These are phyloP conservation scores for Fusarium heterosporum DNA, from an alignment of 2,329 filamentous ascomycete genomes.

Conservation along the genomic window DNA sequence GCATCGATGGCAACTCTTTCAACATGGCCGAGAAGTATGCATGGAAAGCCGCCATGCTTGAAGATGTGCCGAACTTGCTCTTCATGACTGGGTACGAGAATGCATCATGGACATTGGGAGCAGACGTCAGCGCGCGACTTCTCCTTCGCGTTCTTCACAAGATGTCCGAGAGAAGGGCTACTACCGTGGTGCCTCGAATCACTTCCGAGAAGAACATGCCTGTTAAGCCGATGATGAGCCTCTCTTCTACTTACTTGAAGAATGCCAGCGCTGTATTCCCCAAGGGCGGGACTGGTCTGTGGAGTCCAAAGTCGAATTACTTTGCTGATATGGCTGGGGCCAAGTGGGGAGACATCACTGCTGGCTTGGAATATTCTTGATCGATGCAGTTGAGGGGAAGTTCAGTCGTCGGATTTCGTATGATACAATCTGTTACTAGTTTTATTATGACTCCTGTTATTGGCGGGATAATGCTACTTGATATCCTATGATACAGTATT, in stretches of 20 bases:
- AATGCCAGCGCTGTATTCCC: conserved; percentile 57
- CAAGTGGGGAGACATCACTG: conserved; percentile 48
- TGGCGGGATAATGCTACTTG: no score
- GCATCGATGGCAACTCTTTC: conserved; percentile 62
- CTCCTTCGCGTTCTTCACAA: conserved; percentile 62
- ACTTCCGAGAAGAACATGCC: conserved; percentile 52
- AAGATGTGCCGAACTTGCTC: conserved; percentile 70
- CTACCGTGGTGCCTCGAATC: conserved; percentile 58
- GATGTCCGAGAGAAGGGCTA: conserved; percentile 59
- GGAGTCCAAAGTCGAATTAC: conserved; percentile 50
- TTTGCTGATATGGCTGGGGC: conserved; percentile 47
- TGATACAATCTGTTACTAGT: no score
- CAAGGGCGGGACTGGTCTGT: conserved; percentile 56
- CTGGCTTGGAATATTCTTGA: conserved; percentile 38
- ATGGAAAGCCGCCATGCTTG: conserved; percentile 72
- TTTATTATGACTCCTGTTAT: no score
- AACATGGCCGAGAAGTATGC: conserved; percentile 59
- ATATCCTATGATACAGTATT: no score
- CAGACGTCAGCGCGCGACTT: conserved; percentile 64
- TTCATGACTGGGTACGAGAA: conserved; percentile 71
- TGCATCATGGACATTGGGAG: conserved; percentile 71
- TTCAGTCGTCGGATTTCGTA: no score
- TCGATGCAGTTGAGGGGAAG: background rate
- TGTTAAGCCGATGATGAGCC: conserved; percentile 54
- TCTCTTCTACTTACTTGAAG: conserved; percentile 65